Conservation (phyloP, 225 moss, liverwort and hornwort genomes). For the Ulota crispa region DNA sequence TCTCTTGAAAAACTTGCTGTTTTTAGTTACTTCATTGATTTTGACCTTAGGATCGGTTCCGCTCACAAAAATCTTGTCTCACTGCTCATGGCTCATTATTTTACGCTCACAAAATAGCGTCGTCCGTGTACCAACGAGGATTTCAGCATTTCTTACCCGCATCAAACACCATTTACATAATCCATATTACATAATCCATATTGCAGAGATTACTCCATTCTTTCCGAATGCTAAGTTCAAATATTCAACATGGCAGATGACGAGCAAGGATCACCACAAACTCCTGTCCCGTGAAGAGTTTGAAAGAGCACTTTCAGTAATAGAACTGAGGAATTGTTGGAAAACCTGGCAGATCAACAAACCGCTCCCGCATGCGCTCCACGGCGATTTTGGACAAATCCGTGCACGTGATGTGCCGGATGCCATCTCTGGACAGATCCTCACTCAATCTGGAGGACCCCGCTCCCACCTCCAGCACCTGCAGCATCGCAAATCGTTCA, state of each 20-base stretch:
- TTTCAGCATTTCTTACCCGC: too few species aligned
- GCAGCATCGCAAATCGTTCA: constrained; percentile 4
- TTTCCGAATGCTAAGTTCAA: too few species aligned
- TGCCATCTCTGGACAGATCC: constrained; percentile 79
- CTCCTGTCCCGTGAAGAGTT: neutral
- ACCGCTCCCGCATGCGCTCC: constrained; percentile 60
- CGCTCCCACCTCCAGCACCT: constrained; percentile 91
- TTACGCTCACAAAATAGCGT: too few species aligned
- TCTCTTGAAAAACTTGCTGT: too few species aligned
- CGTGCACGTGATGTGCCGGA: constrained; percentile 71
- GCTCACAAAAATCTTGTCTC: too few species aligned
- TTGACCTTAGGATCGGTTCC: too few species aligned
- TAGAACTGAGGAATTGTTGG: neutral
- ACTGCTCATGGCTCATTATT: too few species aligned
- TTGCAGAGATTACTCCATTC: too few species aligned
- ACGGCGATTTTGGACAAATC: constrained; percentile 80
- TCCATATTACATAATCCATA: too few species aligned
- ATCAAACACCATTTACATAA: too few species aligned
- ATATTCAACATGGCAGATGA: neutral
- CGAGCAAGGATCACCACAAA: neutral
- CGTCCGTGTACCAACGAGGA: too few species aligned
- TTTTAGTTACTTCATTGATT: too few species aligned
- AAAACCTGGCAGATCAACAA: constrained; percentile 45
- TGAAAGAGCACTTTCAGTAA: neutral
- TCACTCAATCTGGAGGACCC: constrained; percentile 83